Conservation (phyloP, 1,284 basidiomycete genomes). For the Ganoderma multipileum region DNA sequence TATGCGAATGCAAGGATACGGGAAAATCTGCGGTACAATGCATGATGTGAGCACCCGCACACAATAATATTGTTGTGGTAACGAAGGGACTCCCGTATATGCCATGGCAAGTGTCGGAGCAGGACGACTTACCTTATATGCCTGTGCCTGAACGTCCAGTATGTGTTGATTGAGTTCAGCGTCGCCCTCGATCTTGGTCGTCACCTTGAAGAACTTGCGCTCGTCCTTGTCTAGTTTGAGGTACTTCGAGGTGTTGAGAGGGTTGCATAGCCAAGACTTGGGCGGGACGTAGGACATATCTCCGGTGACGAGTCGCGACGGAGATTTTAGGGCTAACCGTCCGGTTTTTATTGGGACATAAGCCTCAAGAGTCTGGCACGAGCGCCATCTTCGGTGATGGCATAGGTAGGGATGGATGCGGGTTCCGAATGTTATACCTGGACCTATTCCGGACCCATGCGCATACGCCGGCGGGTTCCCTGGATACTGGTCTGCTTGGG, state of each 20-base stretch:
- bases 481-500: neutral
- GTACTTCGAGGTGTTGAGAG: constrained; percentile 16
- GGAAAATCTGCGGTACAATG: constrained; percentile 8
- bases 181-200: constrained; percentile 49
- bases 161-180: constrained; percentile 54
- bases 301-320: neutral
- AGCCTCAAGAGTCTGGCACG: neutral
- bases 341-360: neutral
- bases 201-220: constrained; percentile 46
- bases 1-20: constrained; percentile 30
- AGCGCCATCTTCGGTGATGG: neutral
- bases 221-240: constrained; percentile 37
- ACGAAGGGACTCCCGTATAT: too few species aligned
- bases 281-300: constrained; percentile 16
- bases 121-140: constrained; percentile 22
- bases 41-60: neutral
- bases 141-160: constrained; percentile 46
- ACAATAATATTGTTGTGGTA: too few species aligned
- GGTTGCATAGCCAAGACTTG: constrained; percentile 14
- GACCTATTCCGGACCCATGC: neutral
- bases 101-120: neutral
- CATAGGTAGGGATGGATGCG: neutral
- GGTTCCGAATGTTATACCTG: neutral
- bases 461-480: too few species aligned
- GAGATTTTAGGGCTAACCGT: neutral